phyloP scores from a whole-genome alignment of 257 asterid species.

The Penstemon davidsonii region DNA sequence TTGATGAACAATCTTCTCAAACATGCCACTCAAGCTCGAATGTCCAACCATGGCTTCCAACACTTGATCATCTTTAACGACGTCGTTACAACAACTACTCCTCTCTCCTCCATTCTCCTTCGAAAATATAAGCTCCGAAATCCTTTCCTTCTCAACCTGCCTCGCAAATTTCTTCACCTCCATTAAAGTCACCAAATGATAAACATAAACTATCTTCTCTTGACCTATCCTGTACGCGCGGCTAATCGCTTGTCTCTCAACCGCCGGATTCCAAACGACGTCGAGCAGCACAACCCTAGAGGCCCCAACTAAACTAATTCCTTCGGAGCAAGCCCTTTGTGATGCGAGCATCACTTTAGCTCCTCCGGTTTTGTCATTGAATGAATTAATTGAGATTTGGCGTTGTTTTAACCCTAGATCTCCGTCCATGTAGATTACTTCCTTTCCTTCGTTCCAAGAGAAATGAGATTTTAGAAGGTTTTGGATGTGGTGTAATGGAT shows the following conservation, averaged over 20 bases:
- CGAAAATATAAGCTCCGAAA: constrained; percentile 50
- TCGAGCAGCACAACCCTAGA: constrained; percentile 82
- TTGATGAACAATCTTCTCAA: constrained; percentile 49
- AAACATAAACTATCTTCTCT: constrained; percentile 59
- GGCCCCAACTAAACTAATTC: constrained; percentile 78
- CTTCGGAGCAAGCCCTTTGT: constrained; percentile 68
- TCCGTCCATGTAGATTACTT: constrained; percentile 65
- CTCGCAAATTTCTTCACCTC: constrained; percentile 47
- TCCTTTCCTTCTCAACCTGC: constrained; percentile 33
- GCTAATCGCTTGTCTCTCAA: constrained; percentile 70
- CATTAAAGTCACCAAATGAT: constrained; percentile 50
- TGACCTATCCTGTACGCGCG: constrained; percentile 86
- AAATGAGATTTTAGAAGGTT: constrained; percentile 38
- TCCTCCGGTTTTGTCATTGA: constrained; percentile 47
- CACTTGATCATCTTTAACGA: constrained; percentile 42
- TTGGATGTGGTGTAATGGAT: constrained; percentile 51
- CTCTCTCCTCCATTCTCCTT: constrained; percentile 13
- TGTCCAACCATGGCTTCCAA: constrained; percentile 56
- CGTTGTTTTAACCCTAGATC: constrained; percentile 38
- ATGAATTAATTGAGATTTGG: constrained; percentile 41
- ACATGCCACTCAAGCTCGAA: constrained; percentile 23
- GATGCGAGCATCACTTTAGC: constrained; percentile 77
- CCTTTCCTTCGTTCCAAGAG: constrained; percentile 61
- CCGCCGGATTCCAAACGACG: constrained; percentile 78
- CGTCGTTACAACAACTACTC: not conserved